These are phyloP conservation scores for Aegle marmelos DNA, from an alignment of 345 rosid species.

Conservation along the genomic window DNA sequence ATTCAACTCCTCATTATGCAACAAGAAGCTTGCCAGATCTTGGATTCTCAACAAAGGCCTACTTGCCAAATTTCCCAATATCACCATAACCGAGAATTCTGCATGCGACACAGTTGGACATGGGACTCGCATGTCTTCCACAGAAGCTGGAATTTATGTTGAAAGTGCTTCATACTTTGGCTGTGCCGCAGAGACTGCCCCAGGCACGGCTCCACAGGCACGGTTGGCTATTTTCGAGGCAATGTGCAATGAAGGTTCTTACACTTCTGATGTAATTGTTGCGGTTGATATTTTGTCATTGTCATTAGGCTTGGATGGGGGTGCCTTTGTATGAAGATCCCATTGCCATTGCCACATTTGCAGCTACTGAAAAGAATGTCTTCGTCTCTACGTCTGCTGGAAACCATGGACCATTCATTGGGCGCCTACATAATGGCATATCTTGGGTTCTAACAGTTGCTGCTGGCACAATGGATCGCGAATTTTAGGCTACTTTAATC, in stretches of 20 bases:
- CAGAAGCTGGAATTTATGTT: constrained; percentile 41
- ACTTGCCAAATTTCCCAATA: constrained; percentile 28
- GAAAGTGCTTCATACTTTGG: constrained; percentile 36
- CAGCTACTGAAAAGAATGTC: constrained; percentile 41
- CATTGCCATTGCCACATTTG: constrained; percentile 45
- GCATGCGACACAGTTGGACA: constrained; percentile 44
- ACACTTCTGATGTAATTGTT: constrained; percentile 35
- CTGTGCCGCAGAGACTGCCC: constrained; percentile 41
- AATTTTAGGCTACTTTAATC: constrained; percentile 22
- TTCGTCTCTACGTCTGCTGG: constrained; percentile 49
- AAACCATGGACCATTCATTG: constrained; percentile 28
- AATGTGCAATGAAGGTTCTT: constrained; percentile 33
- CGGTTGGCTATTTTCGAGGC: constrained; percentile 54
- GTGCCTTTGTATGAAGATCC: constrained; percentile 39
- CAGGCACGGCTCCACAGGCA: constrained; percentile 42
- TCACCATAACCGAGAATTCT: constrained; percentile 45
- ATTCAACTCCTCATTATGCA: constrained; percentile 48
- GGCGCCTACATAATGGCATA: constrained; percentile 37
- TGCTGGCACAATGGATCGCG: constrained; percentile 38
- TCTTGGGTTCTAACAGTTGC: constrained; percentile 49
- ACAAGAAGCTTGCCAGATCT: constrained; percentile 50
- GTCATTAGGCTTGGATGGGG: constrained; percentile 36
- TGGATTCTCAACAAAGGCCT: constrained; percentile 42
- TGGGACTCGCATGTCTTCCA: constrained; percentile 53
- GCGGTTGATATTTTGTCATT: constrained; percentile 51